phyloP scores from a whole-genome alignment of 371 early-diverging fungal genomes.

The Choanephora cucurbitarum region DNA sequence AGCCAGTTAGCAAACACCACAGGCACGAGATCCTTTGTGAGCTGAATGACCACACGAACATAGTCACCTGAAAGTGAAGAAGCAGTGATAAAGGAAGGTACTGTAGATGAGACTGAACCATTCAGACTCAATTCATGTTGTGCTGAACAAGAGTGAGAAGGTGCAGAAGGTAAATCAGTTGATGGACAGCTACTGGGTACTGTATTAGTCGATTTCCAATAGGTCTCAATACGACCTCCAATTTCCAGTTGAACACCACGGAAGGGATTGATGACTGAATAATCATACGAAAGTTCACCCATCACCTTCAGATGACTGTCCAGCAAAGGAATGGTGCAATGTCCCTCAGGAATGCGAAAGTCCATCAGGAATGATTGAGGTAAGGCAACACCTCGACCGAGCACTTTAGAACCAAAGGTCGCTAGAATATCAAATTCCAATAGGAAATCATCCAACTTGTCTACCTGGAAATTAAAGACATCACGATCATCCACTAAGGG shows the following conservation, averaged over 20 bases:
- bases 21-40: constrained; percentile 88
- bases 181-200: constrained; percentile 6
- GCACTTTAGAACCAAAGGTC: constrained; percentile 90
- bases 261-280: constrained; percentile 85
- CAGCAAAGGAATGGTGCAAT: constrained; percentile 72
- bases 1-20: constrained; percentile 82
- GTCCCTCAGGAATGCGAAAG: constrained; percentile 43
- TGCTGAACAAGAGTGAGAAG: too few species aligned
- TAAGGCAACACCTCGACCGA: constrained; percentile 87
- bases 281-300: constrained; percentile 86
- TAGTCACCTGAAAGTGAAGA: constrained; percentile 78
- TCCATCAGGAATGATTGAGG: constrained; percentile 64
- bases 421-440: constrained; percentile 93
- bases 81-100: constrained; percentile 82
- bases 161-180: neutral
- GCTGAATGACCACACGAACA: constrained; percentile 85
- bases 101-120: constrained; percentile 25
- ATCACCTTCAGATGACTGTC: constrained; percentile 88
- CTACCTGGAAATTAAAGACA: constrained; percentile 83
- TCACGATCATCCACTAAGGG: constrained; percentile 84
- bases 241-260: constrained; percentile 83
- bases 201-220: constrained; percentile 92
- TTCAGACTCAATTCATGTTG: neutral
- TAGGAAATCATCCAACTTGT: constrained; percentile 70
- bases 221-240: constrained; percentile 93